A percentile compares a stretch with the other conserved stretches of the same genome.
These are phyloP conservation scores for Trametes maxima DNA, from an alignment of 768 basidiomycete species.

Conservation along the genomic window DNA sequence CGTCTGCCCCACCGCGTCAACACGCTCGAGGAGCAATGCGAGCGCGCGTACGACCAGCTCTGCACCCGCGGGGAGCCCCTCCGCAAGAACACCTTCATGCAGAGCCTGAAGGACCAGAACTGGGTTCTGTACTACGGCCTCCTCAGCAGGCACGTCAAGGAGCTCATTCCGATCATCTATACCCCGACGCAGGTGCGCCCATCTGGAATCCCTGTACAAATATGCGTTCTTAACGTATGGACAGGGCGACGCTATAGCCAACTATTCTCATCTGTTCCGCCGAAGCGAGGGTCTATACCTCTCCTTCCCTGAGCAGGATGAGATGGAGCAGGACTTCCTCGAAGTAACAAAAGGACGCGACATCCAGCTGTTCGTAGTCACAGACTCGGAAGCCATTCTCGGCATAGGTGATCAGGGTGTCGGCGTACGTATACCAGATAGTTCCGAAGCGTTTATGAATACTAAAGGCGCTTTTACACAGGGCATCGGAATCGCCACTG, in stretches of 20 bases:
- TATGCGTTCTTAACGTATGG: neutral
- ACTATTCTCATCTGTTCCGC: constrained; percentile 84
- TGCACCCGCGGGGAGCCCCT: constrained; percentile 40
- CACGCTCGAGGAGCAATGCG: constrained; percentile 73
- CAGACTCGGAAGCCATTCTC: constrained; percentile 84
- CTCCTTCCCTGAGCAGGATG: constrained; percentile 57
- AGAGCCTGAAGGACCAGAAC: constrained; percentile 78
- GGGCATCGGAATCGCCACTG: constrained; percentile 64
- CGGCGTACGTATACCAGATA: constrained; percentile 43
- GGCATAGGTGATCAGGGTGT: constrained; percentile 81
- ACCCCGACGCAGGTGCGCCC: constrained; percentile 72
- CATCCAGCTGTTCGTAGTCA: constrained; percentile 80
- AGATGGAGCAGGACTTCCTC: constrained; percentile 78
- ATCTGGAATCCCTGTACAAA: neutral
- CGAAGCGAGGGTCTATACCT: constrained; percentile 79
- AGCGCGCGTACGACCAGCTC: constrained; percentile 72
- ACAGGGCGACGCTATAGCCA: constrained; percentile 78
- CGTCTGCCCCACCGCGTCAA: constrained; percentile 42
- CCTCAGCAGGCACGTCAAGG: constrained; percentile 43
- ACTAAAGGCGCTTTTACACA: constrained; percentile 8
- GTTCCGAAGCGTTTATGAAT: neutral
- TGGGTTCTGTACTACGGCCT: constrained; percentile 81
- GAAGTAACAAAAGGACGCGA: constrained; percentile 61
- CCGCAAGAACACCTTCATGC: constrained; percentile 75
- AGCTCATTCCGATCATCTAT: constrained; percentile 70